phyloP scores from a whole-genome alignment of 108 stramenopile species.

The Discostella stelligeroides region DNA sequence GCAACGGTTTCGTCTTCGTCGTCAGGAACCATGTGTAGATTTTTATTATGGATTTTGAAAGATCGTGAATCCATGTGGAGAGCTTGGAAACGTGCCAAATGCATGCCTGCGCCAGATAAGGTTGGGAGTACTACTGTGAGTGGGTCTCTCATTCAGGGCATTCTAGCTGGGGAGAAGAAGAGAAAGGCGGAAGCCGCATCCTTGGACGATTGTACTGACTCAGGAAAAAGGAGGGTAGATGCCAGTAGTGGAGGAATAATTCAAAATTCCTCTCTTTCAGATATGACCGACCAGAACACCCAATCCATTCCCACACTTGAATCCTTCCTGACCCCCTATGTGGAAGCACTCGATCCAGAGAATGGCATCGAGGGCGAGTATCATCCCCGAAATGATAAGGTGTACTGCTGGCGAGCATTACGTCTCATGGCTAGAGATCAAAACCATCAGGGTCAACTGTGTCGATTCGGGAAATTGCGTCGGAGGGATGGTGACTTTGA shows the following conservation, averaged over 20 bases:
- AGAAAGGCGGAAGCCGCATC: constrained; percentile 8
- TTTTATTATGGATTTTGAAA: constrained; percentile 50
- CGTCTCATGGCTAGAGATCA: constrained; percentile 68
- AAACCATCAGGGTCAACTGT: constrained; percentile 30
- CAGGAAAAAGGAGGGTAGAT: not conserved
- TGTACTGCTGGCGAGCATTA: constrained; percentile 79
- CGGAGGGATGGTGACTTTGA: constrained; percentile 71
- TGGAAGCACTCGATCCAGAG: constrained; percentile 85
- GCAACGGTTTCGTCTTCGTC: not conserved
- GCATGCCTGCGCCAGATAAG: constrained; percentile 48
- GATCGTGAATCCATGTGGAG: constrained; percentile 68
- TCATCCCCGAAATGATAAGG: constrained; percentile 75
- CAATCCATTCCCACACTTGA: constrained; percentile 46
- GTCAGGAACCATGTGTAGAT: constrained; percentile 5
- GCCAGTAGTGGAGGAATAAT: not conserved
- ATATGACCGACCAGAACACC: constrained; percentile 18
- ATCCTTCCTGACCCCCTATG: constrained; percentile 67
- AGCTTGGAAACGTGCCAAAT: constrained; percentile 81
- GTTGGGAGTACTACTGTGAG: not conserved
- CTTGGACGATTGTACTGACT: not conserved
- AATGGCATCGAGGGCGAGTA: constrained; percentile 84
- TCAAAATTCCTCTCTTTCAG: constrained; percentile 8
- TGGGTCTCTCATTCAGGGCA: not conserved
- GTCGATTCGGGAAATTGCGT: constrained; percentile 34
- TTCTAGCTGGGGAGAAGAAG: constrained; percentile 18